Percentiles rank a stretch among this genome's conserved stretches.
These are phyloP conservation scores for Cotoneaster glaucophyllus DNA, from an alignment of 306 rosid genomes.

Conservation along the genomic window DNA sequence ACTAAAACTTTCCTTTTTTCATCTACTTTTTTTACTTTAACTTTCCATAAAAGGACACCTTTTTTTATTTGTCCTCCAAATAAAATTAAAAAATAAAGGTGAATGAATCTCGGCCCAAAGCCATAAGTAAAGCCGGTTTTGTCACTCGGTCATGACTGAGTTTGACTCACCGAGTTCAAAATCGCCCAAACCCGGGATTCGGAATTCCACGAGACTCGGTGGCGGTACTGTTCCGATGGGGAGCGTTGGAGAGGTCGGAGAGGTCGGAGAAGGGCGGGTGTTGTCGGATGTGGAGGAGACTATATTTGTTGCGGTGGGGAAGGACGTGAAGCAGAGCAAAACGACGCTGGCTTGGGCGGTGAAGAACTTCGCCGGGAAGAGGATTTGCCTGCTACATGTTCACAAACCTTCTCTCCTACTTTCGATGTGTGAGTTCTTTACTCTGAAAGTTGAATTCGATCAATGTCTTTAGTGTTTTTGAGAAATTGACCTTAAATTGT, in stretches of 20 bases:
- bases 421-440: slow-evolving; percentile 37
- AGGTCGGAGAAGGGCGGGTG: slow-evolving; percentile 22
- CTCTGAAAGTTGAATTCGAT: not conserved
- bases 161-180: not conserved
- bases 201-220: not conserved
- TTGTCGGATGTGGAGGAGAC: slow-evolving; percentile 42
- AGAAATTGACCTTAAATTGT: not conserved
- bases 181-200: not conserved
- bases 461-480: not conserved
- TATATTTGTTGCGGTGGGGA: slow-evolving; percentile 75
- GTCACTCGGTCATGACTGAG: not conserved
- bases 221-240: slow-evolving; percentile 43
- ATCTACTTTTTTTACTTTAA: not conserved
- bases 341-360: slow-evolving; percentile 51
- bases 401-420: slow-evolving; percentile 22
- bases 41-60: not conserved
- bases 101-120: too few relatives aligned
- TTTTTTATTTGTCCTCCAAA: too few relatives aligned
- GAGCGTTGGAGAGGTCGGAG: slow-evolving; percentile 26
- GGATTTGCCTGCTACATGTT: slow-evolving; percentile 68
- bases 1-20: not conserved
- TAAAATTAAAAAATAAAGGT: too few relatives aligned
- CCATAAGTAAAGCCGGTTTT: not conserved
- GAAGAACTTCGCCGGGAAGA: slow-evolving; percentile 44
- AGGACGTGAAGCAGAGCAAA: slow-evolving; percentile 31